These are phyloP conservation scores for Parachlorella kessleri DNA, from an alignment of 139 green algal genomes.

Conservation along the genomic window DNA sequence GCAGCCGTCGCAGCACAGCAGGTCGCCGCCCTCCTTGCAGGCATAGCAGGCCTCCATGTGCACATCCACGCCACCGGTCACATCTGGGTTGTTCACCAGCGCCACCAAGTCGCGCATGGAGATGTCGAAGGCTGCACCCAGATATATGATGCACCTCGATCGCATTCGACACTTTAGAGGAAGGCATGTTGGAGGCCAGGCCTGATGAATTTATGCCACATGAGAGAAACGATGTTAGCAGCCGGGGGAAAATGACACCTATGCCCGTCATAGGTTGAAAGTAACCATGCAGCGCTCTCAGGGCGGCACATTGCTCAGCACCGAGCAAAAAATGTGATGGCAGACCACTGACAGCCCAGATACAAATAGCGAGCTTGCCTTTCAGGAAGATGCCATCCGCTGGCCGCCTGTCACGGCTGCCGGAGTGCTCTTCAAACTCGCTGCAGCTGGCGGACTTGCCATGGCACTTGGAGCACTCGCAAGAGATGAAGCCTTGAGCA, in stretches of 20 bases:
- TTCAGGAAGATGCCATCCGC: slow-evolving; percentile 53
- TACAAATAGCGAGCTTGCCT: not conserved
- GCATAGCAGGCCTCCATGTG: slow-evolving; percentile 53
- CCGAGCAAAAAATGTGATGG: too few species aligned
- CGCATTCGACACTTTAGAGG: too few species aligned
- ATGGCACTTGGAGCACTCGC: slow-evolving; percentile 39
- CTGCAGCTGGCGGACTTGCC: slow-evolving; percentile 8
- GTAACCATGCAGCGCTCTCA: too few species aligned
- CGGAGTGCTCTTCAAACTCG: slow-evolving; percentile 58
- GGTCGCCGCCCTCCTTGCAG: slow-evolving; percentile 45
- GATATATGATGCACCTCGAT: too few species aligned
- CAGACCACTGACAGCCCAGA: not conserved
- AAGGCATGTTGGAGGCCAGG: too few species aligned
- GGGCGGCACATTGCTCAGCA: too few species aligned
- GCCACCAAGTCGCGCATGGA: slow-evolving; percentile 44
- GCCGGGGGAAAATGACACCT: too few species aligned
- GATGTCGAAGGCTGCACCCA: slow-evolving; percentile 31
- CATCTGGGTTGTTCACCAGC: slow-evolving; percentile 41
- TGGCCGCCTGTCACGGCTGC: slow-evolving; percentile 42
- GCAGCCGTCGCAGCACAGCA: slow-evolving; percentile 60
- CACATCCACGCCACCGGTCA: slow-evolving; percentile 47
- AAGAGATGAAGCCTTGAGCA: slow-evolving; percentile 40
- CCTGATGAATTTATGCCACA: too few species aligned
- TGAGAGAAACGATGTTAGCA: too few species aligned
- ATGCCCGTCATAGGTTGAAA: too few species aligned